Base-by-base conservation (phyloP, 1,139 yeast genomes). In the Hanseniaspora sp. region DNA sequence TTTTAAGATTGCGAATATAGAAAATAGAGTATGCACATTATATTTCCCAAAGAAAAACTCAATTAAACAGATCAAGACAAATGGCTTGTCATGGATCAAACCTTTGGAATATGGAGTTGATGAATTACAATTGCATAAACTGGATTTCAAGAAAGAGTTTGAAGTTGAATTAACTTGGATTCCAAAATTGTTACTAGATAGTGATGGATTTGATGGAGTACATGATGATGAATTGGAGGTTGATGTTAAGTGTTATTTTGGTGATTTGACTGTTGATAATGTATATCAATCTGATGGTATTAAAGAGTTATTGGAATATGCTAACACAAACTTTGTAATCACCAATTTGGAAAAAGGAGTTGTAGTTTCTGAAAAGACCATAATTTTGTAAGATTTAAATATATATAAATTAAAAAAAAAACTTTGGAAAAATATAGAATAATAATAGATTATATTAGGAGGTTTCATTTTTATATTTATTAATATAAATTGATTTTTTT, bases 111-210 rank as follows among this genome's bases (percentile, higher is more conserved):
- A 71, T 44, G 95, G 95, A 15, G 82, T 86, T 53, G 78, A 80
- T 57, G 74, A 73, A 53, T 62, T 85, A 5, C 76, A 76, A 47
- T 65, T 87, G 56, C 85, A 83, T 64, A 85, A 83, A 63, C 69
- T 83, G 38, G 74, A 76, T 61, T 82, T 86, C 81, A 60, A 66
- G 2, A 34, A 46, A 5, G 70, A 73, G 1, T 83, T 78, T 62
- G 83, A 76, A 59, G 59, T 87, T 51, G 85, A 82, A 1, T 64
- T 87, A 55, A 85, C 84, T 62, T 86, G 95, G 95, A 72, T 84
- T 44, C 95, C 95, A 5, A 76, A 76, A 56, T 72, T 82, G 57
- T 73, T 78, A 58, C 78, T 76, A 41, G 30, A n/a, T 29, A 69
- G 65, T 23, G 68, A 64, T 15, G 73, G 70, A 28, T 73, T 66